Conservation (phyloP, 1,284 basidiomycete species). For the Cryptococcus maquisensis region DNA sequence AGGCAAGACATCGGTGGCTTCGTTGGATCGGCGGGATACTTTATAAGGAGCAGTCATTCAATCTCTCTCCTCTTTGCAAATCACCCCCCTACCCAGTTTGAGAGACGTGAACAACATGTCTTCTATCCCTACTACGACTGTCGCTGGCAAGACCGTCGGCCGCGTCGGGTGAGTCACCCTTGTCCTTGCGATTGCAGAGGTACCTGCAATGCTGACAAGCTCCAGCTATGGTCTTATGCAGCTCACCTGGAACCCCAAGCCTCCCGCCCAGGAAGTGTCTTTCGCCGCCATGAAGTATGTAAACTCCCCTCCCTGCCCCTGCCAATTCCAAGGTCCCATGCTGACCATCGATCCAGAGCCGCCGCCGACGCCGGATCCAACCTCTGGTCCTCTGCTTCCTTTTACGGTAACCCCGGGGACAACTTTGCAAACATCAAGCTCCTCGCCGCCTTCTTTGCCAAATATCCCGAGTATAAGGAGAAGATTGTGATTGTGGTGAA, state of each 20-base stretch:
- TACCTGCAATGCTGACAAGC: background rate
- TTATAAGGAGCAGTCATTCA: too few relatives aligned
- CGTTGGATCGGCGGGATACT: too few relatives aligned
- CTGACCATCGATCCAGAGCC: slow-evolving; percentile 18
- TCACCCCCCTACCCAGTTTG: too few relatives aligned
- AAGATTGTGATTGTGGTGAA: slow-evolving; percentile 55
- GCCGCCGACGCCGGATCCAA: slow-evolving; percentile 57
- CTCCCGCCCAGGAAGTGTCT: slow-evolving; percentile 56
- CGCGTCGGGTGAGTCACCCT: slow-evolving; percentile 26
- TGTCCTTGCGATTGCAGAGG: background rate
- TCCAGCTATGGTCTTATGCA: slow-evolving; percentile 54
- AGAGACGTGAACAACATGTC: too few relatives aligned
- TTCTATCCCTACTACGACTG: slow-evolving; percentile 7
- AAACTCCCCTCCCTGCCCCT: background rate
- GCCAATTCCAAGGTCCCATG: background rate
- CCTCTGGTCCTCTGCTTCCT: slow-evolving; percentile 45
- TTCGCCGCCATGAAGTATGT: slow-evolving; percentile 59
- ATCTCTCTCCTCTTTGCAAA: too few relatives aligned
- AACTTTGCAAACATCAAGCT: slow-evolving; percentile 39
- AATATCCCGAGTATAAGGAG: slow-evolving; percentile 56
- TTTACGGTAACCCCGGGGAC: slow-evolving; percentile 38
- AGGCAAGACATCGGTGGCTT: too few relatives aligned
- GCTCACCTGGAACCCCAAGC: slow-evolving; percentile 53
- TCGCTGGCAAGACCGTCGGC: slow-evolving; percentile 34
- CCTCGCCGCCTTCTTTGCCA: slow-evolving; percentile 40